Conservation (phyloP, 352 stramenopile genomes). For the Pythium vanterpoolii region DNA sequence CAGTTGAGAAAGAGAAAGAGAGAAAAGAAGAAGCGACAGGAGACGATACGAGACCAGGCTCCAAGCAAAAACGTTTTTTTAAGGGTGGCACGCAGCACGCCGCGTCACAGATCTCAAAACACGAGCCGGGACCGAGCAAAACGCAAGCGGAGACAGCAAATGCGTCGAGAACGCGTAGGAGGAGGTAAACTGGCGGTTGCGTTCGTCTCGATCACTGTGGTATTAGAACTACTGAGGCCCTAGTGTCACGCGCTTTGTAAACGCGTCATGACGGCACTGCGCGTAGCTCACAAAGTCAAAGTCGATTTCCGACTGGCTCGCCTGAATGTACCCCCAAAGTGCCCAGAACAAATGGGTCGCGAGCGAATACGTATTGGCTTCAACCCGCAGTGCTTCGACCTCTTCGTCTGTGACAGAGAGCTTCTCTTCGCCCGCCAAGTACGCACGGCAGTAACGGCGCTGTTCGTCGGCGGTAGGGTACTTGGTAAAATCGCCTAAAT, state of each 20-base stretch:
- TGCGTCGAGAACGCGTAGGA: background rate
- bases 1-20: too few relatives aligned
- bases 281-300: conserved; percentile 92
- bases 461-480: conserved; percentile 68
- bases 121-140: background rate
- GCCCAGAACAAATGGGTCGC: conserved; percentile 89
- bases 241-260: conserved; percentile 57
- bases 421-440: conserved; percentile 48
- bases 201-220: background rate
- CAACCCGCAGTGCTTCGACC: conserved; percentile 53
- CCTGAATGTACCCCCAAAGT: conserved; percentile 90
- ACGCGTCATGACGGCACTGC: conserved; percentile 65
- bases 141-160: conserved; percentile 9
- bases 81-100: too few relatives aligned
- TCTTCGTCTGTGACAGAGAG: conserved; percentile 45
- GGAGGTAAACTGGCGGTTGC: conserved; percentile 1
- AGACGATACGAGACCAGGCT: background rate
- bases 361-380: conserved; percentile 84
- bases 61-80: too few relatives aligned
- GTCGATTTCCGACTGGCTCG: conserved; percentile 85
- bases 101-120: conserved; percentile 1
- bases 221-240: conserved; percentile 38
- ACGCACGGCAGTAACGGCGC: conserved; percentile 63
- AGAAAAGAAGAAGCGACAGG: background rate
- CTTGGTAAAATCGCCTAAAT: conserved; percentile 71